Evolutionary conservation across 202 grass and related monocot genomes (phyloP).

Genomic region (Musa balbisiana): DNA sequence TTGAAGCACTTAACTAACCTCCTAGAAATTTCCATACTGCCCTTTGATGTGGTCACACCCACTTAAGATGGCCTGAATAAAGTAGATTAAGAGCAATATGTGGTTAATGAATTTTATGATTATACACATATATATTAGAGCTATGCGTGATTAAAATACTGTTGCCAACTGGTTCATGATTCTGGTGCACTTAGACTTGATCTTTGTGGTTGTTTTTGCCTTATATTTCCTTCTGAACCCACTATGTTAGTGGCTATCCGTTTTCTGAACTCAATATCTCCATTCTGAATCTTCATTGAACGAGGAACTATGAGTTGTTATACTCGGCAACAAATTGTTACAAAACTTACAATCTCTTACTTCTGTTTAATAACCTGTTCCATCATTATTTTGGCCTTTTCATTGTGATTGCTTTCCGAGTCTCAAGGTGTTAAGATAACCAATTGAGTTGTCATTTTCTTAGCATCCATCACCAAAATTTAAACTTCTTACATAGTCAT

Average conservation of each 20-base stretch:
- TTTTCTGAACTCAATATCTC: neutral
- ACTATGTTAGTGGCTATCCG: neutral
- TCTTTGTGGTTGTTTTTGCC: no score
- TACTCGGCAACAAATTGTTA: neutral
- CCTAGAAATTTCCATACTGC: neutral
- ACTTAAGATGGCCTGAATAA: neutral
- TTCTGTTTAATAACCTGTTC: no score
- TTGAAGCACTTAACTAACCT: neutral
- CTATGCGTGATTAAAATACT: neutral
- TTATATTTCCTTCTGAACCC: neutral
- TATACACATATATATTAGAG: neutral
- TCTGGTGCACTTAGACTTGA: neutral
- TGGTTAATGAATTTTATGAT: neutral
- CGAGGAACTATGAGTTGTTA: neutral
- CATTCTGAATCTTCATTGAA: neutral
- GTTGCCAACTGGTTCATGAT: neutral
- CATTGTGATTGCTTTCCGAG: no score
- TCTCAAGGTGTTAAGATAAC: no score
- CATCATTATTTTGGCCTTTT: no score
- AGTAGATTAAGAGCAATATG: neutral
- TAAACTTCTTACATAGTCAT: neutral
- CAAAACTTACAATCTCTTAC: neutral
- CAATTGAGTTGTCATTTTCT: neutral
- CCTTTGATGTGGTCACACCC: neutral
- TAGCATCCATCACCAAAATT: neutral